Evolutionary conservation across 75 land plant species (phyloP).

Genomic region (Ceratopteris richardii): DNA sequence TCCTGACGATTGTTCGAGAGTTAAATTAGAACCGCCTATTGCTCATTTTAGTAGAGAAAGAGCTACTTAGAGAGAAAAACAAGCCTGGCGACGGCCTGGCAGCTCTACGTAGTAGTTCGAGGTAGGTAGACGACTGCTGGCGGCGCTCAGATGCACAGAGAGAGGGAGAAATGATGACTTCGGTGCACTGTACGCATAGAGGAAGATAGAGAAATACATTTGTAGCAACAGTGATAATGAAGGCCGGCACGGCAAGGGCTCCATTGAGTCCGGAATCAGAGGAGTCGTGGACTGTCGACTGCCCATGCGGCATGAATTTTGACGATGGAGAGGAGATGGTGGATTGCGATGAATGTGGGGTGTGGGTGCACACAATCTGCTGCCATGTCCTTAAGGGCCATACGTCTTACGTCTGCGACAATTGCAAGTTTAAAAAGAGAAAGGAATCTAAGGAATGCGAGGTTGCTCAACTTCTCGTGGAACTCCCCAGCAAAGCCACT

Average conservation of each 20-base stretch:
- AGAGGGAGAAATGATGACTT: too few species aligned
- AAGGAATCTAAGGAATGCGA: constrained; percentile 56
- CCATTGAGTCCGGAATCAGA: constrained; percentile 53
- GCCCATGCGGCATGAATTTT: constrained; percentile 39
- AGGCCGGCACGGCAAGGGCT: constrained; percentile 17
- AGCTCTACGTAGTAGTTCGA: too few species aligned
- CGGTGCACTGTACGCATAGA: too few species aligned
- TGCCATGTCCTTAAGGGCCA: constrained; percentile 68
- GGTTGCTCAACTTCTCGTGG: constrained; percentile 79
- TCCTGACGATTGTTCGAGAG: too few species aligned
- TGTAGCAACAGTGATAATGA: constrained; percentile 12
- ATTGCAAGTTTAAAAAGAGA: constrained; percentile 65
- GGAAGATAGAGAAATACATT: too few species aligned
- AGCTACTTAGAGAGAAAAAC: too few species aligned
- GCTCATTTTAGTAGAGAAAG: too few species aligned
- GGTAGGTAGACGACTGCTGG: too few species aligned
- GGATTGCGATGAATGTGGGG: constrained; percentile 93
- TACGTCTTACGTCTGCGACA: constrained; percentile 73
- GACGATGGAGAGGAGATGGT: constrained; percentile 99
- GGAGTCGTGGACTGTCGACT: constrained; percentile 81
- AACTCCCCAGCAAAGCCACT: constrained; percentile 54
- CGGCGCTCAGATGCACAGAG: too few species aligned
- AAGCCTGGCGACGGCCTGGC: too few species aligned
- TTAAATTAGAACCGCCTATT: too few species aligned
- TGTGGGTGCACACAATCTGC: constrained; percentile 98